phyloP scores from a whole-genome alignment of 2,329 filamentous ascomycete species.

The Chrysosphaeria jannelii region DNA sequence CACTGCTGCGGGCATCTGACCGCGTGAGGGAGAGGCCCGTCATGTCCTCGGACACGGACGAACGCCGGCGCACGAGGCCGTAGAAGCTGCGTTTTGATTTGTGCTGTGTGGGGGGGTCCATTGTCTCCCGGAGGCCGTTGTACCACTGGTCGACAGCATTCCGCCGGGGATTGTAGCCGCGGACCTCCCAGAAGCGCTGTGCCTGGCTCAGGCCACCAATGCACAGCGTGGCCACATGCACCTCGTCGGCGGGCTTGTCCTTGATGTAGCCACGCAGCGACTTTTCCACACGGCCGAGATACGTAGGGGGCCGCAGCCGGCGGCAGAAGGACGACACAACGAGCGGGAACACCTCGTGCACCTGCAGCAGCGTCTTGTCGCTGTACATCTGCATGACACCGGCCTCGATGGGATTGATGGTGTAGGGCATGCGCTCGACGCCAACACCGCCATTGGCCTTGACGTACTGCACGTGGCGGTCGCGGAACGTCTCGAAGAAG shows the following conservation, averaged over 20 bases:
- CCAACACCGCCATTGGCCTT: conserved; percentile 19
- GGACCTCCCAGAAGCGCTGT: conserved; percentile 33
- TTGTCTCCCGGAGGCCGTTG: too few species aligned
- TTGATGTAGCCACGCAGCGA: conserved; percentile 31
- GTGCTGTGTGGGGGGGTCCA: too few species aligned
- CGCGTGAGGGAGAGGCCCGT: not conserved
- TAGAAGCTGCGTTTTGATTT: conserved; percentile 22
- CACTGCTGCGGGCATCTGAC: not conserved
- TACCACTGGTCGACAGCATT: conserved; percentile 30
- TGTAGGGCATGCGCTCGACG: conserved; percentile 21
- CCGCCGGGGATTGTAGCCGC: conserved; percentile 29
- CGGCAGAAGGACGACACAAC: conserved; percentile 33
- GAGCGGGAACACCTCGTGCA: conserved; percentile 33
- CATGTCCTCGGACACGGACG: too few species aligned
- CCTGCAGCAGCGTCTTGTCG: conserved; percentile 26
- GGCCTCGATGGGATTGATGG: conserved; percentile 28
- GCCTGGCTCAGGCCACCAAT: conserved; percentile 31
- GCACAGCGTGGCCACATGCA: conserved; percentile 27
- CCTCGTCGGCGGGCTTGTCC: conserved; percentile 29
- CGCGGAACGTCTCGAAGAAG: conserved; percentile 34
- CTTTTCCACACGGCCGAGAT: conserved; percentile 29
- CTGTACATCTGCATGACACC: conserved; percentile 35
- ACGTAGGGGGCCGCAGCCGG: conserved; percentile 29
- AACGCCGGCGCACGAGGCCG: conserved; percentile 15
- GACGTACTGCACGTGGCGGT: conserved; percentile 25